phyloP scores from a whole-genome alignment of 129 eudicot genomes.

The Flaveria ramosissima region DNA sequence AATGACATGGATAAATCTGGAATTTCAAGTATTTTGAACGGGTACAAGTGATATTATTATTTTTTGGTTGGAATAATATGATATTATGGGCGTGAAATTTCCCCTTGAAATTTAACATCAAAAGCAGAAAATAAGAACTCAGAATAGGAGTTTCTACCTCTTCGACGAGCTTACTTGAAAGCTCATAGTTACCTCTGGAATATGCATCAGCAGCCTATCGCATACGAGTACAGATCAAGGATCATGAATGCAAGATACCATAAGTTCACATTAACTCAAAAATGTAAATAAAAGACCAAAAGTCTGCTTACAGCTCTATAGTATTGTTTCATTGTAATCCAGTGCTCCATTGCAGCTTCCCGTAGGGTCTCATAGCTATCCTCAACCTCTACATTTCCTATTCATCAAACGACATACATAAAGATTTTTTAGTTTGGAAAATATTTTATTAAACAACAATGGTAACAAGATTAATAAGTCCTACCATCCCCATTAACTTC shows the following conservation, averaged over 20 bases:
- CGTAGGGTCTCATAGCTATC: constrained; percentile 52
- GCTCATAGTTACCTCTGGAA: constrained; percentile 41
- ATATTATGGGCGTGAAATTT: not conserved
- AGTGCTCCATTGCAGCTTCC: constrained; percentile 56
- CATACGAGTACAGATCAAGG: not conserved
- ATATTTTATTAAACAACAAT: not conserved
- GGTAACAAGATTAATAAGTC: not conserved
- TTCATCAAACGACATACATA: constrained; percentile 21
- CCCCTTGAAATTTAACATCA: not conserved
- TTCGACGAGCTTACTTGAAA: constrained; percentile 45
- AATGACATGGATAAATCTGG: not conserved
- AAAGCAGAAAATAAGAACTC: not conserved
- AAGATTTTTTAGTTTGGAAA: not conserved
- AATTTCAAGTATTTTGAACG: not conserved
- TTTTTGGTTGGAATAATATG: not conserved
- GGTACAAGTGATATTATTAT: not conserved
- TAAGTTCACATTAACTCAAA: not conserved
- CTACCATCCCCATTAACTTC: constrained; percentile 46
- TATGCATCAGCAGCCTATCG: constrained; percentile 76
- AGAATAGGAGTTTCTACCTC: constrained; percentile 42
- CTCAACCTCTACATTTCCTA: constrained; percentile 47
- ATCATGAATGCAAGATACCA: constrained; percentile 12
- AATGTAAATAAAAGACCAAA: not conserved
- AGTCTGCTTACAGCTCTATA: constrained; percentile 63
- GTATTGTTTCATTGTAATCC: constrained; percentile 65